Evolutionary conservation across 2,329 filamentous ascomycete species (phyloP).

Genomic region (Tolypocladium amazonense): DNA sequence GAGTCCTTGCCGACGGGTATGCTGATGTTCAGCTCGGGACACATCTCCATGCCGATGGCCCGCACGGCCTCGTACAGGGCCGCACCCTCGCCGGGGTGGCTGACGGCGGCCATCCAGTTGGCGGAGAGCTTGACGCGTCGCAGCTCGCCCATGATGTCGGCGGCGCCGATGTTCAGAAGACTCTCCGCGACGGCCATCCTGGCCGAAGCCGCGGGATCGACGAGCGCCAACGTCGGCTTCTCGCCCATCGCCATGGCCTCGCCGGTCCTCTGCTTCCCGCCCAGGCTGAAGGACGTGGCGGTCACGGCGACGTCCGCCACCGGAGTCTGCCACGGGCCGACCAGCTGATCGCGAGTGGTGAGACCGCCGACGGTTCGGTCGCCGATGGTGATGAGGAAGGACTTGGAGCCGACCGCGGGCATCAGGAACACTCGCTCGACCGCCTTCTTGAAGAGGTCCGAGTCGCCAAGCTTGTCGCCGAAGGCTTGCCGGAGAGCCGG

Average conservation of each 20-base stretch:
- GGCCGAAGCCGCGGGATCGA: constrained; percentile 81
- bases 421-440: constrained; percentile 72
- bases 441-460: constrained; percentile 50
- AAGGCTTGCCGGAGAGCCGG: constrained; percentile 55
- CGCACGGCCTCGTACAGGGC: constrained; percentile 89
- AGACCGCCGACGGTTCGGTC: constrained; percentile 87
- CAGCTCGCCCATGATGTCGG: constrained; percentile 57
- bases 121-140: constrained; percentile 79
- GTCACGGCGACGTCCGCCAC: constrained; percentile 93
- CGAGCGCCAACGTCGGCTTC: constrained; percentile 78
- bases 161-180: constrained; percentile 84
- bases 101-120: constrained; percentile 99
- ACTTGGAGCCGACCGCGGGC: constrained; percentile 91
- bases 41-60: constrained; percentile 86
- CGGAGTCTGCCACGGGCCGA: constrained; percentile 90
- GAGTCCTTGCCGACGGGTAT: constrained; percentile 98
- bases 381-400: constrained; percentile 92
- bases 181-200: constrained; percentile 95
- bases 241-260: constrained; percentile 99
- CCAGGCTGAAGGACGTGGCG: constrained; percentile 61
- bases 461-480: constrained; percentile 39
- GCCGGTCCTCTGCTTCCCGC: constrained; percentile 60
- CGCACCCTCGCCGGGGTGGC: constrained; percentile 83
- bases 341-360: constrained; percentile 85
- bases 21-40: constrained; percentile 77